Conservation (phyloP, 2,329 filamentous ascomycete genomes). For the Pleoardoris graminearum region DNA sequence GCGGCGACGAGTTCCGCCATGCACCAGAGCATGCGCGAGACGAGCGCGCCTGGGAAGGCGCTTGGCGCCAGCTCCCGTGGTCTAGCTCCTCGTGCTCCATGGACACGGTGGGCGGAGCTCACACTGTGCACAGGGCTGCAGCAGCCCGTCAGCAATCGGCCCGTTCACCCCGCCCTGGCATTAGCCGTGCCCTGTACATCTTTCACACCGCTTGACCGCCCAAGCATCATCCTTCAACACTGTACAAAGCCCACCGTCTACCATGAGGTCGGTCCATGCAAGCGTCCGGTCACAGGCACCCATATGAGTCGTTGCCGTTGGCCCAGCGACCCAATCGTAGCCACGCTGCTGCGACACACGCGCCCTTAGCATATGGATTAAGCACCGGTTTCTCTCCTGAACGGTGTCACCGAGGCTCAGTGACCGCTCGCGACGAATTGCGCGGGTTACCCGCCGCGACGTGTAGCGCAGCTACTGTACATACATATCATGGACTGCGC, state of each 20-base stretch:
- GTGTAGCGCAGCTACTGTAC: not conserved
- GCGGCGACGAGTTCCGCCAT: conserved; percentile 24
- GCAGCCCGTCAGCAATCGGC: conserved; percentile 7
- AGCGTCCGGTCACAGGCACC: conserved; percentile 4
- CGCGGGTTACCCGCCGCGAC: not conserved
- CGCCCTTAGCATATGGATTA: not conserved
- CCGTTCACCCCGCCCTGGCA: not conserved
- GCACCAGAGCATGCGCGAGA: conserved; percentile 28
- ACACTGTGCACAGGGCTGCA: conserved; percentile 13
- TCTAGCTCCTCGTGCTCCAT: conserved; percentile 13
- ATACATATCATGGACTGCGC: conserved; percentile 7
- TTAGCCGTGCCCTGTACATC: not conserved
- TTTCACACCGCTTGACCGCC: conserved; percentile 7
- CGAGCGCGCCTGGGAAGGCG: conserved; percentile 20
- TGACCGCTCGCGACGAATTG: not conserved
- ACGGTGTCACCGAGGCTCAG: conserved; percentile 1
- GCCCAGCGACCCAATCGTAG: conserved; percentile 2
- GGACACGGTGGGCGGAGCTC: too few species aligned
- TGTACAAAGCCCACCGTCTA: not conserved
- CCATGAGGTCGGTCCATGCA: conserved; percentile 4
- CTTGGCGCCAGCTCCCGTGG: conserved; percentile 1
- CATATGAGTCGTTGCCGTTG: not conserved
- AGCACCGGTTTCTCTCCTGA: not conserved
- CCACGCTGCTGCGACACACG: not conserved
- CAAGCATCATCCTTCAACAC: not conserved